These are phyloP conservation scores for Prunus davidiana DNA, from an alignment of 306 rosid species.

Conservation along the genomic window DNA sequence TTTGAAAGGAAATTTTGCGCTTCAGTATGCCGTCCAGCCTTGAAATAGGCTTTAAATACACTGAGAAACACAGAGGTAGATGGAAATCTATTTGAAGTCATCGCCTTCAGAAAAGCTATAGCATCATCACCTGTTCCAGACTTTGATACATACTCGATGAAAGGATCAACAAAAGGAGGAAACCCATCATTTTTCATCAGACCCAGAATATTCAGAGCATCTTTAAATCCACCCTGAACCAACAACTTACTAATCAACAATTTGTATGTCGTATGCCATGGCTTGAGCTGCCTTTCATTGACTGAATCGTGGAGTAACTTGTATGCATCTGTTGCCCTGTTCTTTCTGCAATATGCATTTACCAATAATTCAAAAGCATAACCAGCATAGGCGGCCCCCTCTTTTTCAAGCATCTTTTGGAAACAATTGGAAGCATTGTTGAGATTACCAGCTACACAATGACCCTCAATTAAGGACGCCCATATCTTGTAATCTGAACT, in stretches of 20 bases:
- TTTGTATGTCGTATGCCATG: constrained; percentile 69
- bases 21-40: constrained; percentile 53
- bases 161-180: constrained; percentile 71
- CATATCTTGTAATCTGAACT: constrained; percentile 43
- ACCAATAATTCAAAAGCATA: constrained; percentile 48
- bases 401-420: constrained; percentile 55
- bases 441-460: constrained; percentile 56
- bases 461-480: constrained; percentile 56
- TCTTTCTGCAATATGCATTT: constrained; percentile 50
- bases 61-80: constrained; percentile 48
- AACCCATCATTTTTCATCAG: constrained; percentile 64
- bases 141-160: constrained; percentile 55
- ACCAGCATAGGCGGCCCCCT: constrained; percentile 39
- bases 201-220: constrained; percentile 61
- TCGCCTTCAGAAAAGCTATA: constrained; percentile 47
- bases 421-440: constrained; percentile 53
- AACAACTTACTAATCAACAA: constrained; percentile 46
- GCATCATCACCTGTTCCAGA: constrained; percentile 76
- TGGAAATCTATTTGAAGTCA: constrained; percentile 67
- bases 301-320: constrained; percentile 45
- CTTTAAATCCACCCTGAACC: constrained; percentile 50
- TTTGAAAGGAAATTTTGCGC: constrained; percentile 74
- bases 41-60: constrained; percentile 61
- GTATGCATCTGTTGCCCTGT: constrained; percentile 54
- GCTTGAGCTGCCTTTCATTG: constrained; percentile 45